Base-by-base conservation (phyloP, 2,329 filamentous ascomycete species). In the Pestalotiopsis sp. region DNA sequence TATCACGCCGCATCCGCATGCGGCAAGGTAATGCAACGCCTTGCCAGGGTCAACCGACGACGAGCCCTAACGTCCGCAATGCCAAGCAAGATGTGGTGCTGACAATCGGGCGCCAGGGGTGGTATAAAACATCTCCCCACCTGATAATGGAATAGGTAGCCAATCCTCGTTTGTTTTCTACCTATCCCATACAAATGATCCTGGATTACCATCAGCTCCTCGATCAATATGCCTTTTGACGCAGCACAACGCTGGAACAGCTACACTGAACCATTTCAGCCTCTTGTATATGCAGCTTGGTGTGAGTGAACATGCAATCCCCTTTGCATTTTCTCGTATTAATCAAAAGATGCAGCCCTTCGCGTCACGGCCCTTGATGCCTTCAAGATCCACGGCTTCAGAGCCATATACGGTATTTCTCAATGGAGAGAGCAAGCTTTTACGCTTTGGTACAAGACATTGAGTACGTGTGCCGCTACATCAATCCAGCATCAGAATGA, bases 371-470 rank as follows among this genome's bases (percentile, higher is more conserved):
- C 31, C 1, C 4, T 64, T 7, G 41, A 64, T n/a, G 61, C 20
- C 9, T 41, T 63, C 36, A 41, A 45, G 13, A n/a, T 3, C 4
- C 36, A 45, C 11, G 61, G 61, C 9, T 12, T 63, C 36, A 14
- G 12, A 41, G n/a, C 61, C 17, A 13, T 63, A 20, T 36, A 11
- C 12, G 27, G 58, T 4, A 61, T 45, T 3, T 31, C 61, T n/a
- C 38, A 6, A 7, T 49, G 36, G 36, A n/a, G 31, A 41, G 61
- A 25, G 17, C 17, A 63, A 36, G 61, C n/a, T 9, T 45, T 45
- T 36, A 23, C 61, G 7, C 38, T 49, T 23, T 64, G 61, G 61
- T 64, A 64, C 39, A 64, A 52, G 39, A 45, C 38, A 25, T 20
- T 49, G 38, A 64, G 61, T 63, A 63, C 11, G 61, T 63, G n/a